Evolutionary conservation across 2,329 filamentous ascomycete genomes (phyloP), one percentile per base, ranked within the genome.

Genomic region (Ramularia endophylla): DNA sequence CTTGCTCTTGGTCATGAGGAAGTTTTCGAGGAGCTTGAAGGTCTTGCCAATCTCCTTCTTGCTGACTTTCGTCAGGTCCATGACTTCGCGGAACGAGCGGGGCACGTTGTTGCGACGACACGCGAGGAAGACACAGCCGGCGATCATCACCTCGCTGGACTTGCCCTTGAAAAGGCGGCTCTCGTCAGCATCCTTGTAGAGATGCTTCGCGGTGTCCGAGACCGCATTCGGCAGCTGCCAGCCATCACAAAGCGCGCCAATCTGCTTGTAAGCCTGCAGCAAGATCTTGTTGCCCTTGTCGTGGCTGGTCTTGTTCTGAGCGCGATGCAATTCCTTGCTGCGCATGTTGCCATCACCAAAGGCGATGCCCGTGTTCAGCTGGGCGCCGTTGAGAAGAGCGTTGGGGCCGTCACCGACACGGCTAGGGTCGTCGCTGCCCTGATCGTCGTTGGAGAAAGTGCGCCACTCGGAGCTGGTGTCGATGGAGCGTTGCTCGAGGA

Each of bases 391-490:
- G 43, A 95, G 76, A 31, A 98, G 80, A 40, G 87, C 83, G 60
- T 97, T 95, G 46, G 84, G 83, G 5, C 85, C 86, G 56, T 97
- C 92, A 71, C 92, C 92, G 52, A 98, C 90, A 87, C 92, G 92
- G 44, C 88, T 95, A 4, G 94, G 92, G 54, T 98, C 92, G 56
- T 97, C 94, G 59, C 86, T 89, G 59, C 87, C 87, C 65, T 95
- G 87, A 63, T 98, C 94, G 60, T 98, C 92, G 63, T 97, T 97
- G 61, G 89, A 88, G 69, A 98, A 98, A 1, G 92, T 98, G 62
- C 92, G 87, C 92, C 92, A 98, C 70, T 98, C 92, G 35, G 88
- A 95, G 48, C 94, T 85, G 47, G 87, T 94, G 62, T 98, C 94
- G 60, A 98, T 89, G 62, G 92, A 88, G 52, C 87, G 84, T 59